Percentiles rank a stretch among this genome's conserved stretches.
Evolutionary conservation across 2,329 filamentous ascomycete genomes (phyloP).

Genomic region (Moelleriella libera): DNA sequence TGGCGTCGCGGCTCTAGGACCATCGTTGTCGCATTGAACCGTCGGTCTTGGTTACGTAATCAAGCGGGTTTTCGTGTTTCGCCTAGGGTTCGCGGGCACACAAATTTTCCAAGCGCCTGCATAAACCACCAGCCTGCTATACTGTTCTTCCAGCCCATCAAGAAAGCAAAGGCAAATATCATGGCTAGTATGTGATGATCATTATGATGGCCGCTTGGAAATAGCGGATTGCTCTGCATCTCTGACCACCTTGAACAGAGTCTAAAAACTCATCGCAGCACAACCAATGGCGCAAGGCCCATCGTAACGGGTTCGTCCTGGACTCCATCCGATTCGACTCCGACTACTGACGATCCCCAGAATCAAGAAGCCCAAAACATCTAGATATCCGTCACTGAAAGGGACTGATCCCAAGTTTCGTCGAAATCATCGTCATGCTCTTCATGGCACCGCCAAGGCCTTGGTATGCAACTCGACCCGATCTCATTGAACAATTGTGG

Average conservation of each 20-base stretch:
- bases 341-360: slow-evolving; percentile 29
- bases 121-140: background rate
- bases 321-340: background rate
- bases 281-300: slow-evolving; percentile 96
- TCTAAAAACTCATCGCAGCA: slow-evolving; percentile 99
- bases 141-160: background rate
- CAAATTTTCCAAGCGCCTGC: background rate
- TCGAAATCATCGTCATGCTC: slow-evolving; percentile 98
- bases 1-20: no score
- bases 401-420: slow-evolving; percentile 99
- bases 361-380: slow-evolving; percentile 99
- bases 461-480: slow-evolving; percentile 52
- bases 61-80: background rate
- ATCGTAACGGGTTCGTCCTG: slow-evolving; percentile 84
- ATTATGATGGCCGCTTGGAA: background rate
- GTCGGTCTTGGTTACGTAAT: slow-evolving; percentile 3
- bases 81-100: slow-evolving; percentile 12
- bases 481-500: background rate
- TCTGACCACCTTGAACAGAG: slow-evolving; percentile 39
- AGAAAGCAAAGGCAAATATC: slow-evolving; percentile 1
- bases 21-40: slow-evolving; percentile 12
- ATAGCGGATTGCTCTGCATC: background rate
- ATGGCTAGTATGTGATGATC: slow-evolving; percentile 4
- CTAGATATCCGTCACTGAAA: slow-evolving; percentile 97
- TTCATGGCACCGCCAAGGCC: slow-evolving; percentile 96